A percentile compares a stretch with the other conserved stretches of the same genome.
Conservation (phyloP, 805 yeast genomes). For the Lipomyces sp. region DNA sequence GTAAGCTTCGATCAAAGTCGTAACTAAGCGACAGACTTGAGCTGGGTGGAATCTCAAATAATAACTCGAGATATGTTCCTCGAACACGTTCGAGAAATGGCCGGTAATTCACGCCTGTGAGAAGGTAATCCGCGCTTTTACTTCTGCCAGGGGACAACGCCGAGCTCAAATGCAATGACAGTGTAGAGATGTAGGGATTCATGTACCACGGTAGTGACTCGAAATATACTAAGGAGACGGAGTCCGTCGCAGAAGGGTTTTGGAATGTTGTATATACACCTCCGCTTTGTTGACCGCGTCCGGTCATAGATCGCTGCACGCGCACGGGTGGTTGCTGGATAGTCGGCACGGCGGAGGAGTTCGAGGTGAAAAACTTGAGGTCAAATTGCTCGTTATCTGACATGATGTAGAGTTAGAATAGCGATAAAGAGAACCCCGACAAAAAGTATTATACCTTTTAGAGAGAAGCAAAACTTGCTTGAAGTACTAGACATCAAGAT, state of each 20-base stretch:
- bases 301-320: constrained; percentile 84
- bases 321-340: constrained; percentile 55
- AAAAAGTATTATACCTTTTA: constrained; percentile 1
- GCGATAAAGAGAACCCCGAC: background rate
- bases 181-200: constrained; percentile 73
- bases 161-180: constrained; percentile 37
- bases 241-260: constrained; percentile 54
- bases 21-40: constrained; percentile 44
- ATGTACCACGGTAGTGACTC: constrained; percentile 93
- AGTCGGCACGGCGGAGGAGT: constrained; percentile 46
- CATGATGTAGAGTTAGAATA: background rate
- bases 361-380: constrained; percentile 36
- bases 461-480: constrained; percentile 36
- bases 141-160: background rate
- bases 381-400: constrained; percentile 15
- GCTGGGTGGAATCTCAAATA: constrained; percentile 58
- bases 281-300: constrained; percentile 87
- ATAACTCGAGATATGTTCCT: constrained; percentile 79
- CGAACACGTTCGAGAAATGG: constrained; percentile 79
- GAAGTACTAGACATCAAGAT: constrained; percentile 8
- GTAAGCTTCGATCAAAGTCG: constrained; percentile 81
- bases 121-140: constrained; percentile 29
- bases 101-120: constrained; percentile 56
- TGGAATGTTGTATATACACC: constrained; percentile 74
- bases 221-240: constrained; percentile 57